Base-by-base conservation (phyloP, 2,329 filamentous ascomycete species). In the Byssochlamys sp. region DNA sequence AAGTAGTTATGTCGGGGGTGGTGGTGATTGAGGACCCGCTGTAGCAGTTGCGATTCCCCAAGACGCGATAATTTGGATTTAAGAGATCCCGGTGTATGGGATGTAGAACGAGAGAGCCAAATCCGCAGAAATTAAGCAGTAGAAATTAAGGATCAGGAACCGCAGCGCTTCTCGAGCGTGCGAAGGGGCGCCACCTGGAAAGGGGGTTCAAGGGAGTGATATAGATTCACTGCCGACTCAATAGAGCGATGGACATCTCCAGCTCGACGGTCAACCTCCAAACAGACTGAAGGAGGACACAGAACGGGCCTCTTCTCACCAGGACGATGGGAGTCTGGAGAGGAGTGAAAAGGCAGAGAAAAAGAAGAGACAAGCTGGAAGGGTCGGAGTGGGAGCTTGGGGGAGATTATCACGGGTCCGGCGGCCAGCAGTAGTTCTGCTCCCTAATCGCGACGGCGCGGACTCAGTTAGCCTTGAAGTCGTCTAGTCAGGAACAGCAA, bases 101-200 rank as follows among this genome's bases (percentile, higher is more conserved):
- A 10, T 24, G 39, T 45, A 45, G 39, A 45, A 45, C 4, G 39
- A 45, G 39, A 45, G 26, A 24, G n/a, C 50, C 14, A 25, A 52
- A 52, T 52, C 50, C 50, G 6, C 10, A 52, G n/a, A 14, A 45
- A 45, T 45, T 7, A 19, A 29, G 26, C 6, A 54, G 14, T 54
- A 33, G 14, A 54, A 45, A 45, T 45, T 45, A 45, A 45, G 39
- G 19, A 35, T 26, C 39, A 27, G 52, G 31, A 25, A 35, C 35
- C 29, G 50, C 57, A 62, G 57, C 61, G 31, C 57, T 62, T 55
- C 61, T 62, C 50, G 55, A 56, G 31, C 39, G 50, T 48, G 54
- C 28, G 51, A 26, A 58, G 50, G 29, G 53, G 51, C 53, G 33
- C 45, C 58, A 52, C 29, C 19, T 27, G 25, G 19, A 33, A 24